Evolutionary conservation across 108 stramenopile genomes (phyloP), one percentile per base, ranked within the genome.

Genomic region (Cyclotella sp.): DNA sequence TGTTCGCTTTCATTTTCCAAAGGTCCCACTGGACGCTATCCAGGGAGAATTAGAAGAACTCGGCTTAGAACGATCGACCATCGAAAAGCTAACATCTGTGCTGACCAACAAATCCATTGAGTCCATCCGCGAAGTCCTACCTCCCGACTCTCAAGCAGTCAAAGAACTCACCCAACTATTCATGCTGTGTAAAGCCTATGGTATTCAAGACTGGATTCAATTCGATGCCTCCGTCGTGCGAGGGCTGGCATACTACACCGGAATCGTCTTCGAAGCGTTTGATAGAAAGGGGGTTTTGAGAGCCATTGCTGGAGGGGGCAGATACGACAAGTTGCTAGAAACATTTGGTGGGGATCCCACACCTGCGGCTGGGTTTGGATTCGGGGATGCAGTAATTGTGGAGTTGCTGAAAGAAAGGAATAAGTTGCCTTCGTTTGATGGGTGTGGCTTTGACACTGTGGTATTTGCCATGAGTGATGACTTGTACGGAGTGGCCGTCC

Each of bases 301-400:
- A n/a, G 98, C 98, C 5, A 97, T 99, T 75, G 96, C 95, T 34
- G 98, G 98, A 10, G 98, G 98, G 15, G 98, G 98, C 26, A 92
- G 98, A 16, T 99, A 99, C 71, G 97, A 99, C 65, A 91, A 92
- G 61, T 84, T 99, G 9, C 68, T 99, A 53, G 95, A 98, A 82
- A 96, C 95, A 0, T 97, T 98, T 76, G 98, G 98, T 8, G 97
- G 96, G 6, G 94, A 98, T 27, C 85, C 94, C 6, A 90, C 95
- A 5, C 97, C 98, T 8, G 98, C 98, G 18, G 96, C 87, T 34
- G 98, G 98, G 26, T 99, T 99, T 83, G 98, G 98, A 28, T 98
- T 99, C 74, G 97, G 98, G 15, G 98, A 99, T 84, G 98, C 98
- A 24, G 98, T 99, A 0, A 97, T 99, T 75, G 93, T 98, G 9